Base-by-base conservation (phyloP, 1,284 basidiomycete genomes). In the Anthracocystis panici-leucophaei region DNA sequence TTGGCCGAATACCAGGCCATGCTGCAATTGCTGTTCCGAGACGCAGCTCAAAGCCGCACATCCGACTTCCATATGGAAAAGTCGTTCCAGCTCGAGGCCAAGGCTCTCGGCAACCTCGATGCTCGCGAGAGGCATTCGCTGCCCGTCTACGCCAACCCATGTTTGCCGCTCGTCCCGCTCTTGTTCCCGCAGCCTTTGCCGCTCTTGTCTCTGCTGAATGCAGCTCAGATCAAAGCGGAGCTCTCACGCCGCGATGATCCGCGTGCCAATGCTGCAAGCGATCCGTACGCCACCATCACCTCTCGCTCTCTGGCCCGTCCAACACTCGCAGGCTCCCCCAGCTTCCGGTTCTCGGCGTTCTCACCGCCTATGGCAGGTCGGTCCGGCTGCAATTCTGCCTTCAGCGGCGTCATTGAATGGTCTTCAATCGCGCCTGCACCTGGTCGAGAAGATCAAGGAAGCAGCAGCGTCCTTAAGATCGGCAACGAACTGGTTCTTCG, bases 111-210 rank as follows among this genome's bases (percentile, higher is more conserved):
- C 49, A 75, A 77, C 27, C 50, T 74, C 42, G 69, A 74, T 41
- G 59, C 61, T n/a, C 59, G 65, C 35, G 73, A 77, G 42, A 75
- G 65, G 20, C 58, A 55, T 1, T 27, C 57, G 12, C 51, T 69
- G 27, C 50, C 68, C 1, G 12, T 59, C 12, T 57, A 62, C 9
- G 62, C 69, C 50, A 67, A 55, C 23, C 52, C 69, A 0, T 44
- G 55, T 12, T 49, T 68, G 18, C 69, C 81, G 14, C 57, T 74
- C 12, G 60, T 78, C 11, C 78, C 81, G 5, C 68, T 82, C 5
- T 46, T 79, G 2, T 83, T 83, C 57, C 62, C 72, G 12, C 64
- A 80, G 35, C 64, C 81, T 14, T 62, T 83, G n/a, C 81, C 81
- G 4, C 71, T 76, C 14, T 58, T 82, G 40, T 70, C 69, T 7